Base-by-base conservation (phyloP, 225 moss, liverwort and hornwort species). In the Bryum argenteum region DNA sequence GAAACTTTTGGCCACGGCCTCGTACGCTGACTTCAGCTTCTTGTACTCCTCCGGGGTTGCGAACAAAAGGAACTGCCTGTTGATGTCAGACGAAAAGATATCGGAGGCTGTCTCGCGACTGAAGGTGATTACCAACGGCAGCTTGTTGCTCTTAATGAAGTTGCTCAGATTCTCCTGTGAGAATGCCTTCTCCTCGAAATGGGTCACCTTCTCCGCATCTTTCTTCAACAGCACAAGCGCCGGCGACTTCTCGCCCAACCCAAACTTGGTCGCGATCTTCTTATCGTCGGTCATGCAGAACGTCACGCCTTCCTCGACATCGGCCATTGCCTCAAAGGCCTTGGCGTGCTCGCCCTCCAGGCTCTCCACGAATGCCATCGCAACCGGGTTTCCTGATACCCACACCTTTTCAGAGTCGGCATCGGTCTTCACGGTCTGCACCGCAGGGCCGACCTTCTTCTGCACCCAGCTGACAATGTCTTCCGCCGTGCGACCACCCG, bases 21-120 rank as follows among this genome's bases (percentile, higher is more conserved):
- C 85, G 61, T 84, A 92, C 9, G 28, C 72, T 4, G 61, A 58
- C 10, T 71, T 74, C 15, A 89, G 56, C 80, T 75, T 83, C 58
- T 72, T 60, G 44, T 78, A 88, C 65, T 92, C 94, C 65, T 73
- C 65, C 37, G 68, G 17, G 40, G 65, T 69, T 48, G 89, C 89
- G 59, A 95, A 95, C 51, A 95, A 74, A 43, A 95, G 66, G 28
- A 92, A 15, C 92, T 90, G 94, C 73, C 82, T 91, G 75, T 71
- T 82, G 75, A 90, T 80, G 39, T 85, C 76, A 11, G 87, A 88
- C 47, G 85, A 72, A 60, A 92, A 95, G 58, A 95, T 95, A 22
- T 74, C 11, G 16, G 75, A 28, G 0, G 92, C 77, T 6, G 80
- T 74, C 69, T 87, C 84, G 55, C 90, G 85, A 52, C 65, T 92